phyloP scores from a whole-genome alignment of 148 eudicot species.

The Tetragonia tetragonoides region DNA sequence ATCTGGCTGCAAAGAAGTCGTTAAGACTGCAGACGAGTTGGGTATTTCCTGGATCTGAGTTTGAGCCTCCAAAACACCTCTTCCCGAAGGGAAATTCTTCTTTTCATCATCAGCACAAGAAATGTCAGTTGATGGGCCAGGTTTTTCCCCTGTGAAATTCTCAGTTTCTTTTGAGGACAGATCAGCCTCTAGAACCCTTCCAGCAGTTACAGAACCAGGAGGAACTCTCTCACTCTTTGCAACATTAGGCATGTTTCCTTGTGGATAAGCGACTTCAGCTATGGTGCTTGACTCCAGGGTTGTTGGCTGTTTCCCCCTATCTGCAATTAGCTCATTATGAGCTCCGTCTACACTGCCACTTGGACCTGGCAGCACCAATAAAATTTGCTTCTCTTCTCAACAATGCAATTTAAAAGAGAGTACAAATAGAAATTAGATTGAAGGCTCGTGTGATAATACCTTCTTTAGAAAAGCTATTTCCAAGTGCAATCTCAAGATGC shows the following conservation, averaged over 20 bases:
- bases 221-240: constrained; percentile 40
- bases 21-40: constrained; percentile 39
- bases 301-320: constrained; percentile 58
- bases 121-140: constrained; percentile 26
- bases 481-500: constrained; percentile 95
- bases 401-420: background rate
- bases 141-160: constrained; percentile 30
- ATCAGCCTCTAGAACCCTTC: constrained; percentile 29
- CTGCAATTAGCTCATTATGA: constrained; percentile 50
- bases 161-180: constrained; percentile 42
- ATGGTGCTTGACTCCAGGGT: constrained; percentile 38
- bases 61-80: constrained; percentile 40
- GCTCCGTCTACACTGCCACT: constrained; percentile 54
- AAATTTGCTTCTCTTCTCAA: background rate
- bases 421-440: background rate
- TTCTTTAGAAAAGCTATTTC: constrained; percentile 58
- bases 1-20: constrained; percentile 33
- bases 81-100: constrained; percentile 24
- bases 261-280: constrained; percentile 43
- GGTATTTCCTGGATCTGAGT: constrained; percentile 31
- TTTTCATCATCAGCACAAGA: constrained; percentile 38
- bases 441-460: constrained; percentile 38
- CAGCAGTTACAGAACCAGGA: constrained; percentile 35
- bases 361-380: constrained; percentile 26
- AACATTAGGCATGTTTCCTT: constrained; percentile 32